Conservation (phyloP, 371 early-diverging fungal species). For the Chytridiales sp. region DNA sequence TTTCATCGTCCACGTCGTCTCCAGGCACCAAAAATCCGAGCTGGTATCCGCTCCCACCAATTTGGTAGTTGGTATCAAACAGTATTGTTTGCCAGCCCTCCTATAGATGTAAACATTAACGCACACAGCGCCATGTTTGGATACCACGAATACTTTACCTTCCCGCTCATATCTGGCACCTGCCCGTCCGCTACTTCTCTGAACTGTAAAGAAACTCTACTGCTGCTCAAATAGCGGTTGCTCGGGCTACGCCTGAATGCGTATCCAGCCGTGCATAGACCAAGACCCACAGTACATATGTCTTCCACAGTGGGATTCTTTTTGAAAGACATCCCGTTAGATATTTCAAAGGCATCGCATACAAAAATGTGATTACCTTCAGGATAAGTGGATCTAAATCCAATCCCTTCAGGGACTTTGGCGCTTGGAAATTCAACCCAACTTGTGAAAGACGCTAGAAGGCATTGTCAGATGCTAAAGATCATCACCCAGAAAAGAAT, state of each 20-base stretch:
- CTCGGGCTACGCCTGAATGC: constrained; percentile 34
- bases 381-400: constrained; percentile 43
- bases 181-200: constrained; percentile 14
- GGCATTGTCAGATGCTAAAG: neutral
- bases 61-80: constrained; percentile 40
- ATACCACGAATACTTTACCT: constrained; percentile 1
- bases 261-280: constrained; percentile 25
- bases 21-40: constrained; percentile 34
- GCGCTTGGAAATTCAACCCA: constrained; percentile 47
- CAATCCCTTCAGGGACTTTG: constrained; percentile 36
- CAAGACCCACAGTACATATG: constrained; percentile 34
- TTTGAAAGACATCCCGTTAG: neutral
- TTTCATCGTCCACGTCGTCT: constrained; percentile 39
- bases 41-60: constrained; percentile 27
- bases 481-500: neutral
- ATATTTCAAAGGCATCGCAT: neutral
- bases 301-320: constrained; percentile 47
- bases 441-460: constrained; percentile 38
- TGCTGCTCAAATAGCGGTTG: constrained; percentile 33
- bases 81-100: constrained; percentile 38
- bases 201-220: constrained; percentile 40
- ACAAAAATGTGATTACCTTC: constrained; percentile 36
- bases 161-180: constrained; percentile 3
- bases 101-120: constrained; percentile 9
- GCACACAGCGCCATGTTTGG: neutral